A percentile compares a stretch with the other conserved stretches of the same genome.
phyloP scores from a whole-genome alignment of 2,329 filamentous ascomycete species.

The Didymella keratinophila region DNA sequence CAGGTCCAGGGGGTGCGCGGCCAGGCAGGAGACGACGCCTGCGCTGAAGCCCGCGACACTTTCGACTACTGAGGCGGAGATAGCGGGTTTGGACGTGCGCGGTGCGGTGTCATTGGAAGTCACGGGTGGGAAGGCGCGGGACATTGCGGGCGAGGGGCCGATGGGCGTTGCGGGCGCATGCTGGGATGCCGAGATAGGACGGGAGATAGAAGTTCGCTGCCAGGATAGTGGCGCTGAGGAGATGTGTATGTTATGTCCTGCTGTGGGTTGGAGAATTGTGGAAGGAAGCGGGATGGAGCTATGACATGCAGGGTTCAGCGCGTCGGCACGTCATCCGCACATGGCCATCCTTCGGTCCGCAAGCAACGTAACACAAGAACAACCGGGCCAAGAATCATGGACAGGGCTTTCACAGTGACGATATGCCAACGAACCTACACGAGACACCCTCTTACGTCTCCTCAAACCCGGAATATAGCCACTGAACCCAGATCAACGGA shows the following conservation, averaged over 20 bases:
- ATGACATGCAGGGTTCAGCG: constrained; percentile 16
- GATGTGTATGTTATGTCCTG: constrained; percentile 17
- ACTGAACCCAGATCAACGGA: no score
- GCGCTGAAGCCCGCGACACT: constrained; percentile 89
- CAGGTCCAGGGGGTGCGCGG: constrained; percentile 91
- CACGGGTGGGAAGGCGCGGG: constrained; percentile 59
- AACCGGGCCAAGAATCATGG: neutral
- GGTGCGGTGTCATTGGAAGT: constrained; percentile 46
- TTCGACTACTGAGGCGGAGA: constrained; percentile 78
- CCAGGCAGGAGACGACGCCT: constrained; percentile 83
- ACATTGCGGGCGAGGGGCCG: constrained; percentile 50
- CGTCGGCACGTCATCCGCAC: constrained; percentile 15
- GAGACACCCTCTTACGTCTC: no score
- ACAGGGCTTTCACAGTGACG: neutral
- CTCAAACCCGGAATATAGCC: no score
- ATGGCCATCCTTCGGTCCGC: constrained; percentile 4
- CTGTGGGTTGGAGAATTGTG: neutral
- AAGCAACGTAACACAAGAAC: neutral
- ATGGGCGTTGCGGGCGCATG: constrained; percentile 31
- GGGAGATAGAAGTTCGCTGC: constrained; percentile 2
- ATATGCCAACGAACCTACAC: neutral
- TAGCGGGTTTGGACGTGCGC: constrained; percentile 45
- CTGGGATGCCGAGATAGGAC: constrained; percentile 15
- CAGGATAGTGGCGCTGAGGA: constrained; percentile 3
- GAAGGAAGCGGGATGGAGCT: constrained; percentile 15